phyloP scores from a whole-genome alignment of 306 rosid species.

The Begonia fuchsioides region DNA sequence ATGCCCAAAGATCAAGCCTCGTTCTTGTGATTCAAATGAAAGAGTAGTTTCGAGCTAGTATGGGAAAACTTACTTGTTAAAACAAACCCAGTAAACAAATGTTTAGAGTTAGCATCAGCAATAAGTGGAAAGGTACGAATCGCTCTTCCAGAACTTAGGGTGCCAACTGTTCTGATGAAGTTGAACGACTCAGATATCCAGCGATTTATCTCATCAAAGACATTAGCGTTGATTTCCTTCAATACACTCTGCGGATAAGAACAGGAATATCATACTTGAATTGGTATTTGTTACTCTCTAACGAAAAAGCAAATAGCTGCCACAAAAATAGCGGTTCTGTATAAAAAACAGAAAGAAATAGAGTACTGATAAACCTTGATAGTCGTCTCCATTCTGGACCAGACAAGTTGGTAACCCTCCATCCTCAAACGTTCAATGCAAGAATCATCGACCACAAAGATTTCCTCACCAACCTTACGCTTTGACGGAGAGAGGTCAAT shows the following conservation, averaged over 20 bases:
- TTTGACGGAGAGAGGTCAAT: slow-evolving; percentile 29
- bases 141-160: slow-evolving; percentile 34
- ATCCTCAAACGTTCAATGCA: slow-evolving; percentile 18
- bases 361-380: slow-evolving; percentile 34
- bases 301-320: neutral
- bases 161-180: slow-evolving; percentile 26
- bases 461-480: slow-evolving; percentile 12
- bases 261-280: too few species aligned
- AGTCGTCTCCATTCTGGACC: slow-evolving; percentile 57
- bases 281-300: neutral
- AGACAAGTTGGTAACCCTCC: slow-evolving; percentile 42
- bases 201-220: slow-evolving; percentile 38
- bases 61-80: slow-evolving; percentile 43
- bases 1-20: neutral
- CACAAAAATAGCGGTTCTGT: neutral
- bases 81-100: slow-evolving; percentile 56
- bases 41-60: neutral
- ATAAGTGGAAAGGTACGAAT: slow-evolving; percentile 47
- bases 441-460: slow-evolving; percentile 18
- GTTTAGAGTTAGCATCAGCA: slow-evolving; percentile 22
- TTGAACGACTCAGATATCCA: slow-evolving; percentile 59
- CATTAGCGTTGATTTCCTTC: slow-evolving; percentile 40
- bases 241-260: slow-evolving; percentile 32
- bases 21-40: neutral
- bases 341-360: neutral